Evolutionary conservation across 2,329 filamentous ascomycete genomes (phyloP), one percentile per base, ranked within the genome.

Genomic region (Cladosporium sp.): DNA sequence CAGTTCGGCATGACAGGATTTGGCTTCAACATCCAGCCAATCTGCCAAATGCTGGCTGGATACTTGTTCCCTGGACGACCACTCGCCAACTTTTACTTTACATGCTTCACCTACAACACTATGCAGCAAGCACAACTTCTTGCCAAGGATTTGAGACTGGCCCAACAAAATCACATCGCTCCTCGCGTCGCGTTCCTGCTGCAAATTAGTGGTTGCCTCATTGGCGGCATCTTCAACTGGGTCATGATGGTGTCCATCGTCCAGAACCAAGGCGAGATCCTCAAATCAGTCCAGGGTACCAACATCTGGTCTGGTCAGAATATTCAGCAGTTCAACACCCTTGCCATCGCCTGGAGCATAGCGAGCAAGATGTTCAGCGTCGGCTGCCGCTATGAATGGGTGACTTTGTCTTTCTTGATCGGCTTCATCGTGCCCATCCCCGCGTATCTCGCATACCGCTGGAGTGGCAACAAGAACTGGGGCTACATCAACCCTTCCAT

Each of bases 281-380:
- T 81, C 1, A 61, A 70, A 6, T 70, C 74, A 19, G 71, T 77
- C 7, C 64, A 78, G 49, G 79, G 78, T 5, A 74, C 71, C 51
- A 76, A 75, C 60, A 74, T 79, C 42, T 81, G 79, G 79, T 77
- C 74, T 25, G 78, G 80, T n/a, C 74, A 78, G 12, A 74, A 76
- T 39, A 70, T 80, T 1, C 79, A 82, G 63, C 70, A 72, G 47
- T 69, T 68, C 70, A 81, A 81, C 62, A 74, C 76, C n/a, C 69
- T 74, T 14, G 74, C 74, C 30, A 69, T 74, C 15, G 67, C 74
- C 2, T 78, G 73, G 72, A 66, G 69, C 2, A 67, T 79, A n/a
- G 73, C 76, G 5, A 71, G 73, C 40, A 65, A 76, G n/a, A 70
- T 81, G 62, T 80, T 78, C 65, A 72, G 68, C 45, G 61, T 75